Conservation (phyloP, 495 filamentous ascomycete species). For the Monascus purpureus region DNA sequence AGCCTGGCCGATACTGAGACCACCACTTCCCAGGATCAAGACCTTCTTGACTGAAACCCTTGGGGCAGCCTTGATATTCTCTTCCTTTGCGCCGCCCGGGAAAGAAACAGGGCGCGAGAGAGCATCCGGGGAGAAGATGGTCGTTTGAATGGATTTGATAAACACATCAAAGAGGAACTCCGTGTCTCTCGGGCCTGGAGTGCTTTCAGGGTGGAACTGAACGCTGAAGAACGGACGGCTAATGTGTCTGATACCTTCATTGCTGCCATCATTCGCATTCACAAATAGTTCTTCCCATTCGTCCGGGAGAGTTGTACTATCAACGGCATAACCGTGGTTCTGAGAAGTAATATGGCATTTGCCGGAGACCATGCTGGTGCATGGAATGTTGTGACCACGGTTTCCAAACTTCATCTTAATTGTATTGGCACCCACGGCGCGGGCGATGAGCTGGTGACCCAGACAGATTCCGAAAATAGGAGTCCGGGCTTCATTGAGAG, state of each 20-base stretch:
- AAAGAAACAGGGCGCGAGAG: slow-evolving; percentile 62
- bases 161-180: slow-evolving; percentile 97
- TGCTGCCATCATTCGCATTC: slow-evolving; percentile 95
- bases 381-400: slow-evolving; percentile 95
- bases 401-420: slow-evolving; percentile 98
- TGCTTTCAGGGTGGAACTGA: slow-evolving; percentile 96
- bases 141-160: slow-evolving; percentile 64
- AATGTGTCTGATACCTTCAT: slow-evolving; percentile 87
- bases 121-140: slow-evolving; percentile 42
- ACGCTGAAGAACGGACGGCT: slow-evolving; percentile 90
- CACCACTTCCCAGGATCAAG: slow-evolving; percentile 89
- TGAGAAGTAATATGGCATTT: slow-evolving; percentile 98
- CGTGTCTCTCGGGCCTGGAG: slow-evolving; percentile 89
- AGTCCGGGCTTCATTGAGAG: slow-evolving; percentile 57
- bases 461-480: slow-evolving; percentile 96
- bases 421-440: slow-evolving; percentile 78
- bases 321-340: slow-evolving; percentile 92
- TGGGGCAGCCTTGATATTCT: slow-evolving; percentile 62
- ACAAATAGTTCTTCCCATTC: slow-evolving; percentile 90
- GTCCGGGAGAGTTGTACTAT: slow-evolving; percentile 54
- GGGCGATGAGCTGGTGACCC: slow-evolving; percentile 85
- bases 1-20: slow-evolving; percentile 94
- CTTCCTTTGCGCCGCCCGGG: slow-evolving; percentile 66
- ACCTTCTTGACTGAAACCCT: slow-evolving; percentile 85
- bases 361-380: slow-evolving; percentile 84